A percentile compares a stretch with the other conserved stretches of the same genome.
These are phyloP conservation scores for Neonectria coccinea DNA, from an alignment of 2,329 filamentous ascomycete species.

Conservation along the genomic window DNA sequence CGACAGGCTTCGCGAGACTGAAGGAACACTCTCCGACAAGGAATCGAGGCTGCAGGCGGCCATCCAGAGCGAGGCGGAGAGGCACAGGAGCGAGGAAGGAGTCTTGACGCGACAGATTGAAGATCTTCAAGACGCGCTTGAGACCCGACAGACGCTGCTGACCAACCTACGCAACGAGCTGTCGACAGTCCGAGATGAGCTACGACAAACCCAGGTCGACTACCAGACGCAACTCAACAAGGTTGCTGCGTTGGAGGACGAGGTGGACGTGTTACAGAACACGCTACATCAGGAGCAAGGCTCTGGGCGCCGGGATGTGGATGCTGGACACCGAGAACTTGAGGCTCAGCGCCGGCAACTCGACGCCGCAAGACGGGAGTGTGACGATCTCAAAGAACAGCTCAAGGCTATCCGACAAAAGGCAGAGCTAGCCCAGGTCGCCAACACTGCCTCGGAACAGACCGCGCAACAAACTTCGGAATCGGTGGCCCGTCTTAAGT, in stretches of 20 bases:
- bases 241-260: slow-evolving; percentile 76
- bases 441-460: slow-evolving; percentile 49
- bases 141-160: slow-evolving; percentile 72
- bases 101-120: slow-evolving; percentile 79
- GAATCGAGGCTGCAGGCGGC: slow-evolving; percentile 76
- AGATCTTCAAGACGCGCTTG: slow-evolving; percentile 77
- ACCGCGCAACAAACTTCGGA: slow-evolving; percentile 53
- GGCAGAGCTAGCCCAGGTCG: slow-evolving; percentile 43
- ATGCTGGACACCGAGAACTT: slow-evolving; percentile 57
- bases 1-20: slow-evolving; percentile 74
- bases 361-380: slow-evolving; percentile 57
- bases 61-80: slow-evolving; percentile 76
- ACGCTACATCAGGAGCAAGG: slow-evolving; percentile 45
- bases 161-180: slow-evolving; percentile 76
- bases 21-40: slow-evolving; percentile 75
- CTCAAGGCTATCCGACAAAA: slow-evolving; percentile 46
- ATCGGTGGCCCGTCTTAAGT: slow-evolving; percentile 64
- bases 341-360: slow-evolving; percentile 54
- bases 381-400: slow-evolving; percentile 44
- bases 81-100: slow-evolving; percentile 78
- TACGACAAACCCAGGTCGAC: slow-evolving; percentile 75
- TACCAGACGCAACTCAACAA: slow-evolving; percentile 73
- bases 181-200: slow-evolving; percentile 73
- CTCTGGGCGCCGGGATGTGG: slow-evolving; percentile 54
- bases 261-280: slow-evolving; percentile 77